Percentiles rank a stretch among this genome's conserved stretches.
phyloP scores from a whole-genome alignment of 208 protist genomes.

The Crithidia acanthocephali region DNA sequence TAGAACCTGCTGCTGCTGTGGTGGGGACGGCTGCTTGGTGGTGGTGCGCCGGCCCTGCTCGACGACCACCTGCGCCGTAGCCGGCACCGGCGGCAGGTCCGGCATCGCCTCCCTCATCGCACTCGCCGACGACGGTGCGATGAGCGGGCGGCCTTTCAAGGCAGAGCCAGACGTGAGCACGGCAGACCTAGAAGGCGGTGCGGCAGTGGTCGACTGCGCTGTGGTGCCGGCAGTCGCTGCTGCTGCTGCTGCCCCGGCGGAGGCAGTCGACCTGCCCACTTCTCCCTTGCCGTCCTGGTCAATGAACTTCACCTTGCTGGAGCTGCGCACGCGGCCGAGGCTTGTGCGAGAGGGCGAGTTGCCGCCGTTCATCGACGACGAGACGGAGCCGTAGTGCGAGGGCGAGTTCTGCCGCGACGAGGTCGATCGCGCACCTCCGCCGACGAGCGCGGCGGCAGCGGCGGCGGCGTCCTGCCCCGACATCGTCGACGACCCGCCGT shows the following conservation, averaged over 20 bases:
- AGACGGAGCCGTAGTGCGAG: conserved; percentile 18
- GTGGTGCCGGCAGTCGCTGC: neutral
- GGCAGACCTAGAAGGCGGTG: neutral
- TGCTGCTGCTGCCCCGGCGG: neutral
- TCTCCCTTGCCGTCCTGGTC: neutral
- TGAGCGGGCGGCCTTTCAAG: conserved; percentile 6
- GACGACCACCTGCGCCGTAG: conserved; percentile 17
- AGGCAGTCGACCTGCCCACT: neutral
- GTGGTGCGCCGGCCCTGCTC: conserved; percentile 13
- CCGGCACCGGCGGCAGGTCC: conserved; percentile 10
- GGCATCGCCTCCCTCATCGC: conserved; percentile 3
- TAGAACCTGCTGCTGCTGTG: neutral
- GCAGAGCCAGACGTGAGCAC: neutral
- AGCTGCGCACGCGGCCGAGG: conserved; percentile 14
- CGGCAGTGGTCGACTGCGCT: neutral
- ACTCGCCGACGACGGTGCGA: neutral
- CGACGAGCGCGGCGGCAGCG: conserved; percentile 9
- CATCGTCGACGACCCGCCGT: neutral
- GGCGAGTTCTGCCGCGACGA: conserved; percentile 2
- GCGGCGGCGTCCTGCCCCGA: neutral
- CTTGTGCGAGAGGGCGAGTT: conserved; percentile 19
- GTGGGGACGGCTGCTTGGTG: neutral
- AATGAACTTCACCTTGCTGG: conserved; percentile 25
- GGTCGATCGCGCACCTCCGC: neutral
- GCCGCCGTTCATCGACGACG: conserved; percentile 18